Base-by-base conservation (phyloP, 495 filamentous ascomycete species). In the Trichoderma asperelloides region DNA sequence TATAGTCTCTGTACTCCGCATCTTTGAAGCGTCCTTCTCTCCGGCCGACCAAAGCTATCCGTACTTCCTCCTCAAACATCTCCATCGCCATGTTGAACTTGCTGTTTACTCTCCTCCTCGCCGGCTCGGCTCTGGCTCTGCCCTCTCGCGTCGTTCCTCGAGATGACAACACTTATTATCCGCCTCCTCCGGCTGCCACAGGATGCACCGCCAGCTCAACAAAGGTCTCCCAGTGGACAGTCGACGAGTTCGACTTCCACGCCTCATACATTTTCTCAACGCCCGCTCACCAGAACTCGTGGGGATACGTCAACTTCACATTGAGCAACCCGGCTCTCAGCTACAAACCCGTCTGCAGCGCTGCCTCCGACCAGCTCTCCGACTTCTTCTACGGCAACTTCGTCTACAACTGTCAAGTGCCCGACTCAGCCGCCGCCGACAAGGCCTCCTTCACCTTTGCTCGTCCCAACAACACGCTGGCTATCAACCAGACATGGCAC, bases 321-420 rank as follows among this genome's bases (percentile, higher is more conserved):
- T 68, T 82, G 18, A 69, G 68, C 68, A 81, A 81, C 77, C 74
- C 77, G 30, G 78, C 75, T 40, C 64, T 77, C 60, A 67, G 70
- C 37, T 71, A 71, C 55, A 70, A 68, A 6, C 70, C 73, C 16
- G 40, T 66, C 45, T 82, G 80, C 73, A 74, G 72, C 49, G 79
- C 72, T 13, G 13, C 62, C n/a, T 79, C 77, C 74, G 73, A 70
- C 70, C 75, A 76, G 71, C 71, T 82, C 25, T 62, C 23, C 4
- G 76, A 80, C 62, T 81, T 81, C 66, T 81, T 82, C 70, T 82
- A 80, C 71, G 79, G 80, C 45, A 75, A 69, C 41, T 30, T 76
- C 41, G 28, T 47, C 11, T 82, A 80, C 74, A 69, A 67, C 6
- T 82, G 80, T 74, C 65, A 64, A 23, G 68, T 71, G 11, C 69